Percentiles rank a stretch among this genome's conserved stretches.
These are phyloP conservation scores for Ocimum tenuiflorum DNA, from an alignment of 257 asterid species.

Conservation along the genomic window DNA sequence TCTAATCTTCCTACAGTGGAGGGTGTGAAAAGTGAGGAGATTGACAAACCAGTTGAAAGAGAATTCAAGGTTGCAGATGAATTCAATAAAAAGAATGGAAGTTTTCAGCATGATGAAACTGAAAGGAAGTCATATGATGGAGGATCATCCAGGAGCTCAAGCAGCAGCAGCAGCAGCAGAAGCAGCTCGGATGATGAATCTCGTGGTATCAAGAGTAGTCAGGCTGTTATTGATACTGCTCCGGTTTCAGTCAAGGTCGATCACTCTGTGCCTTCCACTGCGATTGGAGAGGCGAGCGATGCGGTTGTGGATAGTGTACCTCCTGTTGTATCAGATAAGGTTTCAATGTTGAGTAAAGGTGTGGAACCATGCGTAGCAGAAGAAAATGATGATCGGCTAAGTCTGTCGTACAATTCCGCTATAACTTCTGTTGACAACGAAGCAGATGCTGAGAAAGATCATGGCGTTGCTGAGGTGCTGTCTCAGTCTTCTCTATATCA, in stretches of 20 bases:
- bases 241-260: slow-evolving; percentile 23
- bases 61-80: slow-evolving; percentile 21
- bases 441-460: slow-evolving; percentile 25
- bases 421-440: slow-evolving; percentile 23
- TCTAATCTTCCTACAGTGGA: slow-evolving; percentile 8
- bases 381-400: slow-evolving; percentile 28
- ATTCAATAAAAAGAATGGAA: slow-evolving; percentile 18
- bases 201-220: slow-evolving; percentile 16
- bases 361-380: not conserved
- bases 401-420: slow-evolving; percentile 19
- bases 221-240: slow-evolving; percentile 17
- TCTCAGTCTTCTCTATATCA: not conserved
- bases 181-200: slow-evolving; percentile 44
- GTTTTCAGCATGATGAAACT: slow-evolving; percentile 26
- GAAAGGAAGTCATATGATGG: slow-evolving; percentile 29
- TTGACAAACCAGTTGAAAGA: slow-evolving; percentile 17
- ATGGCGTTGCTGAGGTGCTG: slow-evolving; percentile 39
- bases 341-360: slow-evolving; percentile 17
- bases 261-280: slow-evolving; percentile 7
- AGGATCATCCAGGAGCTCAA: slow-evolving; percentile 30
- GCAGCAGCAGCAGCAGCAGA: slow-evolving; percentile 30
- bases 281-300: slow-evolving; percentile 14
- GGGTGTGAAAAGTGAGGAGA: slow-evolving; percentile 4
- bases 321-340: slow-evolving; percentile 15
- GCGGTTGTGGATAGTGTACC: slow-evolving; percentile 18